Evolutionary conservation across 2,329 filamentous ascomycete species (phyloP).

Genomic region (Elsinoe ampelina): DNA sequence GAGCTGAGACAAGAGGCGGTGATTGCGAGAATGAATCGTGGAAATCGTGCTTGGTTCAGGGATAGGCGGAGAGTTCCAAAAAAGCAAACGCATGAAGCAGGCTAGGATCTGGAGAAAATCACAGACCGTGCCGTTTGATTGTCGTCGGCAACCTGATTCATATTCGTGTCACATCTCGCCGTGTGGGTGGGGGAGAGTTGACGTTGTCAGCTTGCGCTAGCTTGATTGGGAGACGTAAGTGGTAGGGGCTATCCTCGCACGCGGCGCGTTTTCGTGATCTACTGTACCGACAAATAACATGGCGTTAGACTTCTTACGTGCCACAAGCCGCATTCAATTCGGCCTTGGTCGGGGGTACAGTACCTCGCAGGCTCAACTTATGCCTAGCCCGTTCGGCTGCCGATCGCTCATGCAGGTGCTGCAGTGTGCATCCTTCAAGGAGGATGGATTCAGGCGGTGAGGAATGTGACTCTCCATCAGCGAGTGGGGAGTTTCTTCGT

Average conservation of each 20-base stretch:
- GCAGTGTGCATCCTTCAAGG: no score
- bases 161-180: neutral
- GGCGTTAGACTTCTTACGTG: no score
- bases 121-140: neutral
- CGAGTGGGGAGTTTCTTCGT: no score
- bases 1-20: neutral
- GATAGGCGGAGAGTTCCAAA: neutral
- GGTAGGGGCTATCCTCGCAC: neutral
- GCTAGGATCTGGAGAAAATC: neutral
- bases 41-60: neutral
- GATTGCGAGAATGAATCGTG: neutral
- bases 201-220: neutral
- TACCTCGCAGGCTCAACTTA: no score
- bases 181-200: neutral
- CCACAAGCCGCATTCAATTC: no score
- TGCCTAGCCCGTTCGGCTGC: no score
- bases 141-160: neutral
- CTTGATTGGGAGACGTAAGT: constrained; percentile 8
- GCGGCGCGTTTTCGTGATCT: neutral
- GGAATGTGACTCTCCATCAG: no score
- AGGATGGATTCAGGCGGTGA: no score
- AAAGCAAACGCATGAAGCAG: constrained; percentile 1
- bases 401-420: no score
- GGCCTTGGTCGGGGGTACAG: no score
- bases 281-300: no score